Base-by-base conservation (phyloP, 805 yeast genomes). In the Teunomyces atbi region DNA sequence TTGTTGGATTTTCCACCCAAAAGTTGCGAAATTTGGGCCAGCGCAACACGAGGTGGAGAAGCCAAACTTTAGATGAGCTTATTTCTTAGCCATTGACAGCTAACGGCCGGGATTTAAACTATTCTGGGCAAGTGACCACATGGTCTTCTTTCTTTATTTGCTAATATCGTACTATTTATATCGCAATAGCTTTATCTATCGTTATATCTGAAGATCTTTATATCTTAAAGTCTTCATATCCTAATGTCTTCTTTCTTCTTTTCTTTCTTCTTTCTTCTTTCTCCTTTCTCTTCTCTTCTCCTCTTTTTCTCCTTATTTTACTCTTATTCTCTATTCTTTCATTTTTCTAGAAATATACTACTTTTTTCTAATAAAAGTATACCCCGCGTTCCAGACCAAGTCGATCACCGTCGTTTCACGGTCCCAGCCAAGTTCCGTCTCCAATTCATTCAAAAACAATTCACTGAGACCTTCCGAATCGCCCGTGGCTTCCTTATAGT, bases 301-400 rank as follows among this genome's bases (percentile, higher is more conserved):
- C n/a, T n/a, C n/a, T n/a, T n/a, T n/a, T n/a, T n/a, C n/a, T n/a
- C n/a, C n/a, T n/a, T n/a, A n/a, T n/a, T n/a, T n/a, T n/a, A n/a
- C n/a, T 20, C 5, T 19, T 23, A 20, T 38, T 40, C 15, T 18
- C 36, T 16, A 19, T 20, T 35, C n/a, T 34, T 34, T 5, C 12
- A 8, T 20, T 5, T 3, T 32, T 42, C 19, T 11, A 19, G n/a
- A 6, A 21, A 26, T 6, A 21, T 15, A 2, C 38, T 43, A 47
- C 32, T 52, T 54, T 58, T 64, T 76, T 47, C 66, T 71, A 45
- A 78, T 65, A 47, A 80, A 69, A 4, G 77, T 72, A 50, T 79
- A 72, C 6, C 81, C 79, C 1, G 84, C 74, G 44, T 72, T 65
- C 78, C 79, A 78, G 19, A 72, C 73, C 18, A 77, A 53, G 36